Percentiles rank a stretch among this genome's conserved stretches.
phyloP scores from a whole-genome alignment of 1,284 basidiomycete species.

The Pterulicium gracile region DNA sequence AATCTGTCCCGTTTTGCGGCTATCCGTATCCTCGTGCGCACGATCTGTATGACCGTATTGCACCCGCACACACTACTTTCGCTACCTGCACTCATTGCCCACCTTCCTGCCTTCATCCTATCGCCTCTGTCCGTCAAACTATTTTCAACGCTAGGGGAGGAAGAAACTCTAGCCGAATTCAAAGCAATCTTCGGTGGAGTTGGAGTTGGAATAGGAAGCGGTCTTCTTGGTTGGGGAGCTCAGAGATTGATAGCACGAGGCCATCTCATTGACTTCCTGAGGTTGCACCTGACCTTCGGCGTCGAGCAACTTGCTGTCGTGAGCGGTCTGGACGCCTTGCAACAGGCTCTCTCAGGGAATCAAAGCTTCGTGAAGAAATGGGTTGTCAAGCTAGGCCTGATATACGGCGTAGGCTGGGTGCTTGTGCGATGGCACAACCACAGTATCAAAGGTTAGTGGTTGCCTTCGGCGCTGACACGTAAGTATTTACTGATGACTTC shows the following conservation, averaged over 20 bases:
- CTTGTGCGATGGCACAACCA: conserved; percentile 36
- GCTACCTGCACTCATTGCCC: conserved; percentile 6
- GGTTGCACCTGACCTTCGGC: conserved; percentile 6
- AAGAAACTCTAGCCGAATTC: conserved; percentile 31
- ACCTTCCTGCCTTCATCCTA: conserved; percentile 26
- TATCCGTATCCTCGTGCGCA: background rate
- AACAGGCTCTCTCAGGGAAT: background rate
- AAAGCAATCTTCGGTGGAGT: conserved; percentile 30
- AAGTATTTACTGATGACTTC: background rate
- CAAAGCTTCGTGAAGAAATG: background rate
- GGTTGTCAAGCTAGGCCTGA: conserved; percentile 14
- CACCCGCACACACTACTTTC: background rate
- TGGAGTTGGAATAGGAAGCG: conserved; percentile 22
- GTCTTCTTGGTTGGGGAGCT: conserved; percentile 11
- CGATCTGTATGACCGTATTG: background rate
- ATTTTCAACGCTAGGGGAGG: conserved; percentile 24
- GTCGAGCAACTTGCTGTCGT: conserved; percentile 9
- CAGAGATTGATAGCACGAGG: conserved; percentile 3
- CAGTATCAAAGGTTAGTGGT: conserved; percentile 27
- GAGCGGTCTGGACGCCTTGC: conserved; percentile 8
- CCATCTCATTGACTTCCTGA: conserved; percentile 7
- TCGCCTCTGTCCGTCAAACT: conserved; percentile 19
- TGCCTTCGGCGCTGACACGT: conserved; percentile 4
- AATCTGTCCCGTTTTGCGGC: conserved; percentile 5
- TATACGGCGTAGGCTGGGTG: conserved; percentile 22